Percentiles rank a stretch among this genome's conserved stretches.
phyloP scores from a whole-genome alignment of 306 rosid species.

The Betula pendula region DNA sequence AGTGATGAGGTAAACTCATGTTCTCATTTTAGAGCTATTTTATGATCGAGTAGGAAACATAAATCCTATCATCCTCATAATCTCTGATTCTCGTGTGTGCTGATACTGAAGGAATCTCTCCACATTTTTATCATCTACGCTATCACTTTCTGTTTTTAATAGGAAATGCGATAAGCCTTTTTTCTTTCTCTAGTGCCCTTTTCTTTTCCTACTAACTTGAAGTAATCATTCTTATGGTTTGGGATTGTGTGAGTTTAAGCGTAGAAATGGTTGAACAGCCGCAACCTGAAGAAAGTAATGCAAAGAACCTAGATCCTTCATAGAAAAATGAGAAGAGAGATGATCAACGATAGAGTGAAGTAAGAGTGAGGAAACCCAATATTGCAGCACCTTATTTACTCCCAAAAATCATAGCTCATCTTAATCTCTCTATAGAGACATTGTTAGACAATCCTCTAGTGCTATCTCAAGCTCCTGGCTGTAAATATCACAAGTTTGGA shows the following conservation, averaged over 20 bases:
- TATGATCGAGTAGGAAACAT: background rate
- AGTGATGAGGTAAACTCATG: slow-evolving; percentile 40
- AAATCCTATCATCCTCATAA: background rate
- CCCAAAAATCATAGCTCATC: background rate
- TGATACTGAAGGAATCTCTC: background rate
- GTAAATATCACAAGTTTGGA: background rate
- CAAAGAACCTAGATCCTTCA: no score
- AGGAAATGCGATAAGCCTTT: background rate
- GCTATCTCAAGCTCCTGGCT: background rate
- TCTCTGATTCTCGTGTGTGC: background rate
- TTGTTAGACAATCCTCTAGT: background rate
- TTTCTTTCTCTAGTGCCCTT: background rate
- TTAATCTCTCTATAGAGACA: background rate
- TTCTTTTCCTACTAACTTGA: background rate
- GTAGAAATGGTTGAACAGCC: no score
- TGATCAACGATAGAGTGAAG: no score
- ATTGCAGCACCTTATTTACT: background rate
- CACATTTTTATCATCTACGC: background rate
- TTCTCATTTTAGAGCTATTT: background rate
- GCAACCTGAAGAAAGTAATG: no score
- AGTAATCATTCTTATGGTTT: background rate
- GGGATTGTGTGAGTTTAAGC: no score
- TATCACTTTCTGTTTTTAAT: background rate
- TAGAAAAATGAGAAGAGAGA: no score
- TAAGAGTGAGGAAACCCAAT: background rate